Conservation (phyloP, 192 early-diverging fungal species). For the Backusella sp. region DNA sequence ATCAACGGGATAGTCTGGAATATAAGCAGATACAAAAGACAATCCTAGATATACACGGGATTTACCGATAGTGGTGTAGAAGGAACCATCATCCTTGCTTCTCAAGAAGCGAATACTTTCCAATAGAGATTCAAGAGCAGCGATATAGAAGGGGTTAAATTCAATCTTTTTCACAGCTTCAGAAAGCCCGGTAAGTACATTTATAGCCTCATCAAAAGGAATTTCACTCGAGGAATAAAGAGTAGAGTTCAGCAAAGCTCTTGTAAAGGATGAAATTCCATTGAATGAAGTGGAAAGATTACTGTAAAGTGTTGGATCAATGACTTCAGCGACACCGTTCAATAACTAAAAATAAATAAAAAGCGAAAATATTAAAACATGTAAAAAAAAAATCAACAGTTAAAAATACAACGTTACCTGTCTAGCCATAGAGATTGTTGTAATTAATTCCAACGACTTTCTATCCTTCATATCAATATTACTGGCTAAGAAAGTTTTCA, state of each 20-base stretch:
- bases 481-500: conserved; percentile 3
- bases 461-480: conserved; percentile 20
- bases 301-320: background rate
- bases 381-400: no score
- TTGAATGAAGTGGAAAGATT: conserved; percentile 2
- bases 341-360: conserved; percentile 21
- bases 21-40: conserved; percentile 63
- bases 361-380: background rate
- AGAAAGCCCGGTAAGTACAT: background rate
- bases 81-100: background rate
- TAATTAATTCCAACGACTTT: conserved; percentile 17
- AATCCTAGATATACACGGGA: conserved; percentile 58
- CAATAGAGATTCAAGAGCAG: conserved; percentile 15
- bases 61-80: conserved; percentile 45
- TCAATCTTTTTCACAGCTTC: background rate
- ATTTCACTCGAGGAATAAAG: conserved; percentile 7
- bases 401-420: conserved; percentile 21
- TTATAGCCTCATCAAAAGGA: background rate
- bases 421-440: conserved; percentile 14
- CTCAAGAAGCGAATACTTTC: conserved; percentile 14
- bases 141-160: conserved; percentile 15
- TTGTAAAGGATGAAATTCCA: conserved; percentile 3
- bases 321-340: conserved; percentile 11
- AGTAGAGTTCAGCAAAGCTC: conserved; percentile 3
- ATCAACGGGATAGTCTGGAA: conserved; percentile 82